Evolutionary conservation across 129 eudicot genomes (phyloP).

Genomic region (Ambrosia trifida): DNA sequence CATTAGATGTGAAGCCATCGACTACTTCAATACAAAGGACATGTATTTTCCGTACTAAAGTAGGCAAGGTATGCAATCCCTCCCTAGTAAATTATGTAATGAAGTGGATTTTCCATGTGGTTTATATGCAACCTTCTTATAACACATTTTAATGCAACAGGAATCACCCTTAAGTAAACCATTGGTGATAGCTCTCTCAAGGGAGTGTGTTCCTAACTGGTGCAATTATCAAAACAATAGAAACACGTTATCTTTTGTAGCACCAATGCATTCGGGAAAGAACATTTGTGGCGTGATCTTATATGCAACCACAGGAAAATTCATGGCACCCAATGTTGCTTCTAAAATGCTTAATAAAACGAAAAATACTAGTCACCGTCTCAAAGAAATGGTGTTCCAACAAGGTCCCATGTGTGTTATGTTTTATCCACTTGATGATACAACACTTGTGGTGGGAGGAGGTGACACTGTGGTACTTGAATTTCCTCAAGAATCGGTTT

Average conservation of each 20-base stretch:
- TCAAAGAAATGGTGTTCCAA: too few species aligned
- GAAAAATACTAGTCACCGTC: conserved; percentile 1
- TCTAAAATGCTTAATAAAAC: not conserved
- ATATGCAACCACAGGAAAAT: not conserved
- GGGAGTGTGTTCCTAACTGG: not conserved
- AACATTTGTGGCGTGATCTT: conserved; percentile 7
- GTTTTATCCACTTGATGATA: conserved; percentile 12
- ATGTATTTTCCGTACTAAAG: not conserved
- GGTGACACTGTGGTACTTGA: conserved; percentile 10
- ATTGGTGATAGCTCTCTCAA: not conserved
- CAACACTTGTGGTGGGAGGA: conserved; percentile 7
- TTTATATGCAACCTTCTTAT: not conserved
- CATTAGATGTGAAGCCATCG: not conserved
- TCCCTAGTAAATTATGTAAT: not conserved
- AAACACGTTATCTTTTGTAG: not conserved
- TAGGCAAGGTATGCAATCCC: conserved; percentile 11
- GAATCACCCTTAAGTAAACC: not conserved
- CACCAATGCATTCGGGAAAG: not conserved
- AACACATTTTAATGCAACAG: conserved; percentile 4
- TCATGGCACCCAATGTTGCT: too few species aligned
- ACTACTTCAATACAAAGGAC: not conserved
- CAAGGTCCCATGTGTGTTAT: not conserved
- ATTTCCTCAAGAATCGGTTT: not conserved
- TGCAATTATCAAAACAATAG: not conserved
- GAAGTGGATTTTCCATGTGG: not conserved